These are phyloP conservation scores for Physcomitrium patens DNA, from an alignment of 225 moss, liverwort and hornwort species.

Conservation along the genomic window DNA sequence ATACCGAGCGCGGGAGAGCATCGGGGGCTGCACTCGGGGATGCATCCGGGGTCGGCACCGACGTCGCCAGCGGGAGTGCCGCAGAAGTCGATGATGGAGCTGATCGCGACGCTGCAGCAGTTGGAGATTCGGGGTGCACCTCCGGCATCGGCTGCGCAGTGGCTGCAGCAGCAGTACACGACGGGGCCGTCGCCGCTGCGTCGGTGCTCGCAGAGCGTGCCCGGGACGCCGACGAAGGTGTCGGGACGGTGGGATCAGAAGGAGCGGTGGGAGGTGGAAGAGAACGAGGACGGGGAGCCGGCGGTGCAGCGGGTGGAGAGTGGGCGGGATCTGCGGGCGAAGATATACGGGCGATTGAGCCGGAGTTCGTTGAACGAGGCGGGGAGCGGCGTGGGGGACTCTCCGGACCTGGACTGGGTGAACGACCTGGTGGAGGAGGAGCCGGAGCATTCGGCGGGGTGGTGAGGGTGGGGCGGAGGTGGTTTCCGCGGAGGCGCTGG, in stretches of 20 bases:
- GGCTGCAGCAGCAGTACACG: conserved; percentile 73
- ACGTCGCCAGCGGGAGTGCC: conserved; percentile 72
- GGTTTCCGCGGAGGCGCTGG: not conserved
- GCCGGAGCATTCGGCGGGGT: conserved; percentile 50
- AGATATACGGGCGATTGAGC: conserved; percentile 87
- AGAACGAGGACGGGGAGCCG: conserved; percentile 74
- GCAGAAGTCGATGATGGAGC: conserved; percentile 70
- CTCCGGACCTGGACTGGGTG: conserved; percentile 91
- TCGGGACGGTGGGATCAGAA: conserved; percentile 75
- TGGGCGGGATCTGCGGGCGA: conserved; percentile 88
- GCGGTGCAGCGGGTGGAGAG: conserved; percentile 90
- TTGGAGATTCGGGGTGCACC: conserved; percentile 57
- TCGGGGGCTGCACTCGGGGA: conserved; percentile 52
- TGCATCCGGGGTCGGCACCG: conserved; percentile 63
- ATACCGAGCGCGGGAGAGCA: conserved; percentile 76
- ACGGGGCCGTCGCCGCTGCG: conserved; percentile 92
- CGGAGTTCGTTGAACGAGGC: conserved; percentile 71
- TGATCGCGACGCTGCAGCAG: conserved; percentile 91
- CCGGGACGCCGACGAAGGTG: conserved; percentile 83
- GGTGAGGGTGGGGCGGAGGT: conserved; percentile 34
- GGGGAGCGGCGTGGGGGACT: conserved; percentile 47
- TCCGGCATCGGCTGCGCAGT: conserved; percentile 56
- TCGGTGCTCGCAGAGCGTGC: conserved; percentile 93
- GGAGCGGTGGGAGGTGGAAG: conserved; percentile 78
- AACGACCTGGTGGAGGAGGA: conserved; percentile 90